A percentile compares a stretch with the other conserved stretches of the same genome.
Conservation (phyloP, 352 stramenopile genomes). For the Pythium myriotylum region DNA sequence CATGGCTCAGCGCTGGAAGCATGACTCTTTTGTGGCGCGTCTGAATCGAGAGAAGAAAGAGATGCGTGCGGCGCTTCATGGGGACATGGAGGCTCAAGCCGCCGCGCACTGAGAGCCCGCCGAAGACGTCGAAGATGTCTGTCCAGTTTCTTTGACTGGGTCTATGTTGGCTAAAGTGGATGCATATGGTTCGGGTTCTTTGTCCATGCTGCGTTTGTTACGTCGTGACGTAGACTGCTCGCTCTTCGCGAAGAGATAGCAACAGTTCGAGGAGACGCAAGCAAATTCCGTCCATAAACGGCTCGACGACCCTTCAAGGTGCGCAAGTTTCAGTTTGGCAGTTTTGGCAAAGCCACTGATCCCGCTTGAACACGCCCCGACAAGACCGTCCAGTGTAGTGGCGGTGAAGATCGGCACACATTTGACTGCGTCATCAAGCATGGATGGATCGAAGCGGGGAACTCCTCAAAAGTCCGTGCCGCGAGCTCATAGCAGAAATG, state of each 20-base stretch:
- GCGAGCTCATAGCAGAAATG: slow-evolving; percentile 5
- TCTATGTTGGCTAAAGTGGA: not conserved
- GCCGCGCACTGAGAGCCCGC: slow-evolving; percentile 12
- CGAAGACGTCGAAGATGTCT: slow-evolving; percentile 1
- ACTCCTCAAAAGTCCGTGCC: slow-evolving; percentile 17
- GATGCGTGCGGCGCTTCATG: slow-evolving; percentile 32
- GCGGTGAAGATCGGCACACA: no score
- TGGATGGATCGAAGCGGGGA: slow-evolving; percentile 28
- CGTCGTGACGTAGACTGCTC: no score
- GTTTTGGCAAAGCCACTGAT: slow-evolving; percentile 9
- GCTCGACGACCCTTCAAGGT: slow-evolving; percentile 26
- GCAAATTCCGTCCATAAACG: slow-evolving; percentile 9
- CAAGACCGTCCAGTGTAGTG: not conserved
- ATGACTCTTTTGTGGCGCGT: slow-evolving; percentile 77
- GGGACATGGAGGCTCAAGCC: slow-evolving; percentile 7
- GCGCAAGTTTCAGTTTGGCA: slow-evolving; percentile 3
- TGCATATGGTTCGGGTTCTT: not conserved
- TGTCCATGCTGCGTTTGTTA: not conserved
- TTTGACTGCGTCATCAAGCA: slow-evolving; percentile 4
- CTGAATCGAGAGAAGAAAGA: slow-evolving; percentile 82
- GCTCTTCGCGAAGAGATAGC: no score
- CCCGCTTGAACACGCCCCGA: not conserved
- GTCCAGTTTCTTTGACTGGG: slow-evolving; percentile 2
- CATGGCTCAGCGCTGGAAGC: slow-evolving; percentile 67
- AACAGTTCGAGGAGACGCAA: not conserved